phyloP scores from a whole-genome alignment of 2,329 filamentous ascomycete genomes.

The Ascochyta viciae-villosae region DNA sequence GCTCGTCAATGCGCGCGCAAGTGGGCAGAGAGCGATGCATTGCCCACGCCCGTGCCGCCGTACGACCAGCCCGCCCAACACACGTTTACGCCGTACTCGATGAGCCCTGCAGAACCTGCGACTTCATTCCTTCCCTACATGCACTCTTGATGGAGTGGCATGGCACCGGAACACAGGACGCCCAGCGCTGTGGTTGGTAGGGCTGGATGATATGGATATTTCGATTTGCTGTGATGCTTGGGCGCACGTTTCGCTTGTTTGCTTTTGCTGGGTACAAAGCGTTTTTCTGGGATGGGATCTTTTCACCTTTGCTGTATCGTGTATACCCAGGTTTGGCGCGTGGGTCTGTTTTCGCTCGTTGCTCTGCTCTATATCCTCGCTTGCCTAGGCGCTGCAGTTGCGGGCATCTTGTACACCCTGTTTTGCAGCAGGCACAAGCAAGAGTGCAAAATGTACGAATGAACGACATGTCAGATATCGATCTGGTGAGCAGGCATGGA shows the following conservation, averaged over 20 bases:
- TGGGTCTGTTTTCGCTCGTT: constrained; percentile 1
- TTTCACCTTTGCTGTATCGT: neutral
- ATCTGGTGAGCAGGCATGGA: no score
- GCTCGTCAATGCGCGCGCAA: constrained; percentile 59
- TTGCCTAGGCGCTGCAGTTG: constrained; percentile 1
- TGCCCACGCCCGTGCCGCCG: constrained; percentile 42
- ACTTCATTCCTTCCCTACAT: constrained; percentile 41
- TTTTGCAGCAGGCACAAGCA: no score
- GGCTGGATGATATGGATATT: neutral
- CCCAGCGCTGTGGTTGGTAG: neutral
- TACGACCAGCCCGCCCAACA: constrained; percentile 43
- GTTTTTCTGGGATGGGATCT: neutral
- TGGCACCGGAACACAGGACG: neutral
- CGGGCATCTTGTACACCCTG: neutral
- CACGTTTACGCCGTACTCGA: constrained; percentile 44
- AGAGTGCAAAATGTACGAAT: neutral
- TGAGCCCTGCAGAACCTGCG: constrained; percentile 46
- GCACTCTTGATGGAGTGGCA: constrained; percentile 18
- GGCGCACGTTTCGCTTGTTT: neutral
- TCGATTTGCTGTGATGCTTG: neutral
- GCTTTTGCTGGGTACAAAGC: neutral
- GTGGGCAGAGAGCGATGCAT: constrained; percentile 54
- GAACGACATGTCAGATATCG: neutral
- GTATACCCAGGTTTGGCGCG: neutral
- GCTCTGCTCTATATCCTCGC: constrained; percentile 15